A percentile compares a stretch with the other conserved stretches of the same genome.
These are phyloP conservation scores for Syncephalastrum racemosum DNA, from an alignment of 371 early-diverging fungal genomes.

Conservation along the genomic window DNA sequence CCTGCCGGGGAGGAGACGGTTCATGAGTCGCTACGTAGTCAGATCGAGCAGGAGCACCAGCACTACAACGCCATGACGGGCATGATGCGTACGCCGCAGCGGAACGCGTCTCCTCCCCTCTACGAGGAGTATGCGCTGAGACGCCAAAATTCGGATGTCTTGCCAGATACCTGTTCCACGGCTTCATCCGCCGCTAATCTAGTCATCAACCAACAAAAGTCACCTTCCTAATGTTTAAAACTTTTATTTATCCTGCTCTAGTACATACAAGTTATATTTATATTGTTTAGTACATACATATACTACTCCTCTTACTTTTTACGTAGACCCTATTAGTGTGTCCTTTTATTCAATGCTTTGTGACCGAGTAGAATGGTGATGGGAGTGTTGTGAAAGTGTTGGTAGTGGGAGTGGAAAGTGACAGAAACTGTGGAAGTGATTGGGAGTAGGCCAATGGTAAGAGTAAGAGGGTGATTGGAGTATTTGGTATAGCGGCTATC, in stretches of 20 bases:
- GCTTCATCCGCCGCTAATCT: slow-evolving; percentile 13
- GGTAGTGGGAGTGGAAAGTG: not conserved
- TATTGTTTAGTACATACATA: slow-evolving; percentile 1
- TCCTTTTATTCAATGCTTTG: slow-evolving; percentile 3
- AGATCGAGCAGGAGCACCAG: slow-evolving; percentile 28
- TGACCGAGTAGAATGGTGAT: no score
- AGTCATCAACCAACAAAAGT: slow-evolving; percentile 5
- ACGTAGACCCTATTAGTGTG: not conserved
- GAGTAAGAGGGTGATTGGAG: not conserved
- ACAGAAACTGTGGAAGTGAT: not conserved
- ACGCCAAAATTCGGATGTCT: not conserved
- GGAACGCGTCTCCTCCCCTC: slow-evolving; percentile 7
- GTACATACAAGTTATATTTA: not conserved
- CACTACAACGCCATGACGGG: slow-evolving; percentile 33
- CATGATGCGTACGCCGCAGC: slow-evolving; percentile 20
- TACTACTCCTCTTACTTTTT: not conserved
- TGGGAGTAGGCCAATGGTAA: not conserved
- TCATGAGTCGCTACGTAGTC: slow-evolving; percentile 1
- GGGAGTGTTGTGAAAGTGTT: no score
- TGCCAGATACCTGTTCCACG: slow-evolving; percentile 6
- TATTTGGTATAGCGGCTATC: not conserved
- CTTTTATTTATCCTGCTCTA: not conserved
- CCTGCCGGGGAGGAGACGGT: no score
- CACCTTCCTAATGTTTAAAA: not conserved
- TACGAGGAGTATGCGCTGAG: slow-evolving; percentile 4